Percentiles rank a stretch among this genome's conserved stretches.
Conservation (phyloP, 768 basidiomycete species). For the Xerocomellus chrysenteron region DNA sequence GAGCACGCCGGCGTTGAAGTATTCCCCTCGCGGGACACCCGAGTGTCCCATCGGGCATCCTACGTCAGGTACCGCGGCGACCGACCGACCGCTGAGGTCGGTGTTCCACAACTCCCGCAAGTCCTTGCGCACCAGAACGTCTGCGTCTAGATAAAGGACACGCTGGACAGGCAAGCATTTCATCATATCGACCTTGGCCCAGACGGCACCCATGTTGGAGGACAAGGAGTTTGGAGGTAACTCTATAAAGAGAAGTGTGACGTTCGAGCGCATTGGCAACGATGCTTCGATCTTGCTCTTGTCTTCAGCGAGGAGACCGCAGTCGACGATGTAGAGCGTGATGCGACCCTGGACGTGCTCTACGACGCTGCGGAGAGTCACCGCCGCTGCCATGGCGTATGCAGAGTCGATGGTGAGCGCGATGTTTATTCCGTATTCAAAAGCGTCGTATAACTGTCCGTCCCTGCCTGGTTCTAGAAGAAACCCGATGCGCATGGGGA, state of each 20-base stretch:
- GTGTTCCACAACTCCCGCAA: conserved; percentile 44
- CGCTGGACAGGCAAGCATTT: conserved; percentile 47
- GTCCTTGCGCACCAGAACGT: conserved; percentile 44
- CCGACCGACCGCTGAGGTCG: conserved; percentile 39
- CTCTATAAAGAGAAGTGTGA: conserved; percentile 44
- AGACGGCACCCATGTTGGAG: conserved; percentile 32
- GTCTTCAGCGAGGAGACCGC: conserved; percentile 40
- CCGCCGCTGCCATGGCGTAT: conserved; percentile 50
- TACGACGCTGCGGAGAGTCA: conserved; percentile 44
- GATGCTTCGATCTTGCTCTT: conserved; percentile 33
- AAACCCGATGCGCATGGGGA: conserved; percentile 55
- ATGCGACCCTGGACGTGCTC: conserved; percentile 38
- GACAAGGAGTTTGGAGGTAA: conserved; percentile 34
- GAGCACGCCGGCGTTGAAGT: conserved; percentile 53
- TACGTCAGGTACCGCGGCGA: conserved; percentile 50
- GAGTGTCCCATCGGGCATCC: conserved; percentile 50
- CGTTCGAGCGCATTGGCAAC: conserved; percentile 24
- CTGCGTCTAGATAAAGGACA: conserved; percentile 53
- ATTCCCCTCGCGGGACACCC: conserved; percentile 24
- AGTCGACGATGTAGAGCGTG: conserved; percentile 51
- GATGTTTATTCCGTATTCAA: conserved; percentile 50
- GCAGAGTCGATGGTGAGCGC: conserved; percentile 42
- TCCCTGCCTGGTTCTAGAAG: conserved; percentile 12
- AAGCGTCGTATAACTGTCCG: conserved; percentile 13
- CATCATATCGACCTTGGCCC: conserved; percentile 54